Percentiles rank a stretch among this genome's conserved stretches.
Evolutionary conservation across 2,329 filamentous ascomycete species (phyloP).

Genomic region (Pseudocercospora fuligena): DNA sequence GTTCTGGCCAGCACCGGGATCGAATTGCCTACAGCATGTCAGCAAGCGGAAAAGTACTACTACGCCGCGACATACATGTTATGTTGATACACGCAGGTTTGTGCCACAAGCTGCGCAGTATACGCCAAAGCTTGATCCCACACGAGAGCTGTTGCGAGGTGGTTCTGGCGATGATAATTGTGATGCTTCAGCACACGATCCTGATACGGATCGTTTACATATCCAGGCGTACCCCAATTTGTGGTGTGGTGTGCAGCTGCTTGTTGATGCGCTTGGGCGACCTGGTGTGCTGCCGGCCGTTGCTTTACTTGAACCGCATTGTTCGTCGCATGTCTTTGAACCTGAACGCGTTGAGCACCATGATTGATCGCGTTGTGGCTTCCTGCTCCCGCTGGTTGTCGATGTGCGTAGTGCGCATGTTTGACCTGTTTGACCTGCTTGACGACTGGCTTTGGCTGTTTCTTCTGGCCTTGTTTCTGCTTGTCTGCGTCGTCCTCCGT

Average conservation of each 20-base stretch:
- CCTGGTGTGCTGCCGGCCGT: background rate
- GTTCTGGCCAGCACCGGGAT: conserved; percentile 72
- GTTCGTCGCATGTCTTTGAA: background rate
- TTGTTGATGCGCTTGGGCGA: background rate
- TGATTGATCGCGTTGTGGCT: background rate
- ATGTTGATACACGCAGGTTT: conserved; percentile 73
- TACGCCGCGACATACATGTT: conserved; percentile 64
- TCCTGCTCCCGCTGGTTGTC: background rate
- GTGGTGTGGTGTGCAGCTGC: background rate
- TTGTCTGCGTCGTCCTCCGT: conserved; percentile 2
- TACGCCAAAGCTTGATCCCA: conserved; percentile 70
- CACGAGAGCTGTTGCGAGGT: conserved; percentile 67
- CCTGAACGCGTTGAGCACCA: background rate
- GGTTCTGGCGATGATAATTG: conserved; percentile 84
- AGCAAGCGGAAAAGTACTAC: background rate
- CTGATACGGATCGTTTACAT: conserved; percentile 32
- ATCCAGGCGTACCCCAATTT: conserved; percentile 2
- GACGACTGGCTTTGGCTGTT: background rate
- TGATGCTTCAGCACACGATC: conserved; percentile 68
- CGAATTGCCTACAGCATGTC: conserved; percentile 9
- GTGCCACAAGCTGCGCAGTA: conserved; percentile 68
- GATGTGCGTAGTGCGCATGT: background rate
- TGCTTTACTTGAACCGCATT: conserved; percentile 1
- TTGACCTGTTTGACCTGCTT: background rate
- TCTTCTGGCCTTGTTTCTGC: background rate